Conservation (phyloP, 345 rosid species). For the Dimocarpus longan region DNA sequence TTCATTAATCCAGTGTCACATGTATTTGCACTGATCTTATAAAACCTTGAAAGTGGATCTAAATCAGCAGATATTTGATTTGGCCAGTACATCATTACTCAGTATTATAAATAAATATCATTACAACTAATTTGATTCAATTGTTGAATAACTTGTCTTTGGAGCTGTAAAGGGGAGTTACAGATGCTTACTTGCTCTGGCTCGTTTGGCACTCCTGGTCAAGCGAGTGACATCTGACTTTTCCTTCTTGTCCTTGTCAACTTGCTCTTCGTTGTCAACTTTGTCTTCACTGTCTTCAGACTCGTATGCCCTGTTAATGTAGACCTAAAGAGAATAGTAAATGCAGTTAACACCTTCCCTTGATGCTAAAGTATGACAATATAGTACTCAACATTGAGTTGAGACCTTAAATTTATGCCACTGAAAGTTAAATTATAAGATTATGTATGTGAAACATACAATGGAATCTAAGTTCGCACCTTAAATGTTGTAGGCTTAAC, state of each 20-base stretch:
- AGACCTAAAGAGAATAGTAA: constrained; percentile 29
- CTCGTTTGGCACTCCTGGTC: background rate
- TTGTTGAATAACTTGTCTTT: background rate
- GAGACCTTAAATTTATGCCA: background rate
- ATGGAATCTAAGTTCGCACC: constrained; percentile 17
- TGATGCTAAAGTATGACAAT: background rate
- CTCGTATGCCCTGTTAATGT: constrained; percentile 40
- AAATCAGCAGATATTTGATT: background rate
- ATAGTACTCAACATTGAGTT: background rate
- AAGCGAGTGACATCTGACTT: background rate
- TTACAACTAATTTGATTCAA: background rate
- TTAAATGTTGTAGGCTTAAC: constrained; percentile 37
- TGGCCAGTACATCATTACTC: background rate
- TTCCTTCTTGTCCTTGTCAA: background rate
- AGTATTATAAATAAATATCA: background rate
- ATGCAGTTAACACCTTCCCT: background rate
- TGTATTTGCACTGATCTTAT: background rate
- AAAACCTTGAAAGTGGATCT: background rate
- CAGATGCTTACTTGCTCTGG: background rate
- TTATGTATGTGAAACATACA: background rate
- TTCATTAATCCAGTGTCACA: background rate
- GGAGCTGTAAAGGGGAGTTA: background rate
- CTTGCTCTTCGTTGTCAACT: background rate
- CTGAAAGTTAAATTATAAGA: background rate
- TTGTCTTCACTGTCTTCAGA: constrained; percentile 2